Evolutionary conservation across 371 early-diverging fungal genomes (phyloP), one percentile per base, ranked within the genome.

Genomic region (Coemansia sp.): DNA sequence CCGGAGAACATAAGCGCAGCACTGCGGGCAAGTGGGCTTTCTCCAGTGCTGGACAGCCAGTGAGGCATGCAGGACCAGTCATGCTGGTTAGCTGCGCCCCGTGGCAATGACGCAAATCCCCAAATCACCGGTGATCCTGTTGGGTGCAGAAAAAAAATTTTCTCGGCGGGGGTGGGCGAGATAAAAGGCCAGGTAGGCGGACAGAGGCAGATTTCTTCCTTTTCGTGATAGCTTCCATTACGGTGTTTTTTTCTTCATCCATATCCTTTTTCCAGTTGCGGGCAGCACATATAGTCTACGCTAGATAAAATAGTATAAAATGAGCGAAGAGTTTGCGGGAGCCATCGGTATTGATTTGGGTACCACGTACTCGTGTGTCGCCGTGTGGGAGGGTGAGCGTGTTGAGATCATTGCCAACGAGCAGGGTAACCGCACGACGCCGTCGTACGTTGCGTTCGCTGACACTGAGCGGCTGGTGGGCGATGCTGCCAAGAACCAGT

Each of bases 281-380:
- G 31, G 21, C 51, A 31, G 22, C 54, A 26, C 29, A 13, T 26
- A 22, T 57, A 22, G 21, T 55, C 18, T 42, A 21, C 18, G 42
- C 27, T 16, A 26, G 7, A 16, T 61, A 29, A 22, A 40, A 50
- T 22, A 62, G 14, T 39, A 31, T 57, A 37, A 47, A 65, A 77
- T 78, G 78, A 61, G 73, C 63, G 81, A 81, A 69, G 81, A 78
- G 61, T 81, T 72, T 55, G 45, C 71, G 40, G 81, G 81, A 56
- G 81, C 83, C 69, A 89, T 92, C 82, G 93, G 93, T 85, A 92
- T 92, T 83, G 98, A 99, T 90, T 89, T 99, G 82, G 99, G 99
- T 84, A 99, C 99, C 81, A 99, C 99, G 81, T 99, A 99, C 92
- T 96, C 97, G 74, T 99, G 99, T 85, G 96, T 99, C 78, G 98